A percentile compares a stretch with the other conserved stretches of the same genome.
Conservation (phyloP, 176 grass and related monocot genomes). For the Juncus inflexus region DNA sequence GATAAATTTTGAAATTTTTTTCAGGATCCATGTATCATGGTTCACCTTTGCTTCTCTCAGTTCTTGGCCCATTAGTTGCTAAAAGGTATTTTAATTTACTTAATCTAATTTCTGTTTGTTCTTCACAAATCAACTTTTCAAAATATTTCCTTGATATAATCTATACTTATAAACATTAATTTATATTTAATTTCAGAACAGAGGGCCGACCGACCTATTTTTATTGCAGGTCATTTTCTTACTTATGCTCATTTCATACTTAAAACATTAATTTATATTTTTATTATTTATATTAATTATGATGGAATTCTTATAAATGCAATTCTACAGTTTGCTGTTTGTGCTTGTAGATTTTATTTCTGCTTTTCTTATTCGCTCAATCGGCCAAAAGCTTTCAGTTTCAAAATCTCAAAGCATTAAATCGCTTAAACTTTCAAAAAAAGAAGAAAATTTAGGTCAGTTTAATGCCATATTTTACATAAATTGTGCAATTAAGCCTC, state of each 20-base stretch:
- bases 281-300: slow-evolving; percentile 6
- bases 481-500: not conserved
- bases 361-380: slow-evolving; percentile 78
- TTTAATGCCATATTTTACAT: not conserved
- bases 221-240: slow-evolving; percentile 71
- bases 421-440: slow-evolving; percentile 54
- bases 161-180: slow-evolving; percentile 3
- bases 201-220: slow-evolving; percentile 44
- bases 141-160: not conserved
- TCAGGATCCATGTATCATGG: slow-evolving; percentile 97
- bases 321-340: slow-evolving; percentile 87
- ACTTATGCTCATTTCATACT: slow-evolving; percentile 1
- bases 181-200: slow-evolving; percentile 49
- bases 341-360: slow-evolving; percentile 92
- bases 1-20: slow-evolving; percentile 7
- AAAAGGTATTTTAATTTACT: slow-evolving; percentile 40
- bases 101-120: not conserved
- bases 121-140: not conserved
- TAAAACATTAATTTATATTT: not conserved
- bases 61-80: slow-evolving; percentile 69
- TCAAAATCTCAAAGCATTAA: slow-evolving; percentile 48
- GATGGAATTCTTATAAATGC: slow-evolving; percentile 39
- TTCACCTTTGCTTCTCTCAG: slow-evolving; percentile 71
- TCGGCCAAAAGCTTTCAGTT: slow-evolving; percentile 56
- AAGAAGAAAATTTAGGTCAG: slow-evolving; percentile 52